phyloP scores from a whole-genome alignment of 2,329 filamentous ascomycete species.

The Alternaria sp. region DNA sequence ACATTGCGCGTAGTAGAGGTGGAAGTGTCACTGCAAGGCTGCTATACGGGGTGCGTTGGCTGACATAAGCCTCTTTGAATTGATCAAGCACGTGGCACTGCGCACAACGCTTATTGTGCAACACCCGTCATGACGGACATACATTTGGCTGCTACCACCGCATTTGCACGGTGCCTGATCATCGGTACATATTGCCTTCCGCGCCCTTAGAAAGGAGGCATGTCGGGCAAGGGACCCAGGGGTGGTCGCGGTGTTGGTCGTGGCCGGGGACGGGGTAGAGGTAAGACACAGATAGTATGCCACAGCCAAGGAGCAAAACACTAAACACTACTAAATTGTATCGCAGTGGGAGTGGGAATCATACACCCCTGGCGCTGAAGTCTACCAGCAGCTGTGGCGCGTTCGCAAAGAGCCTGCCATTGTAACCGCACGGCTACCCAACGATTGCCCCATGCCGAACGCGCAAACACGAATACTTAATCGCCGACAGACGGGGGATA shows the following conservation, averaged over 20 bases:
- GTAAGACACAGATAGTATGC: constrained; percentile 31
- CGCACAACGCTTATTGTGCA: neutral
- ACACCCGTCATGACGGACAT: constrained; percentile 1
- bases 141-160: neutral
- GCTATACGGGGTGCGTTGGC: neutral
- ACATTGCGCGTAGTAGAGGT: neutral
- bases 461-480: constrained; percentile 41
- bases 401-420: constrained; percentile 38
- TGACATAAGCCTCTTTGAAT: neutral
- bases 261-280: constrained; percentile 20
- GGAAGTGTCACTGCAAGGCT: neutral
- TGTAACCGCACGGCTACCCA: constrained; percentile 37
- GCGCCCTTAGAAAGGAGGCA: constrained; percentile 12
- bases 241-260: constrained; percentile 24
- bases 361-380: constrained; percentile 39
- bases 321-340: constrained; percentile 7
- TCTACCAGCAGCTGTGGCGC: constrained; percentile 44
- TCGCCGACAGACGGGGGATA: constrained; percentile 41
- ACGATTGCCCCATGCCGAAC: constrained; percentile 40
- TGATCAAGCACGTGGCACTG: neutral
- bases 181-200: neutral
- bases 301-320: neutral
- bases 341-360: constrained; percentile 43
- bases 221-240: constrained; percentile 37
- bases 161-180: neutral